Evolutionary conservation across 257 asterid genomes (phyloP).

Genomic region (Osmanthus fragrans): DNA sequence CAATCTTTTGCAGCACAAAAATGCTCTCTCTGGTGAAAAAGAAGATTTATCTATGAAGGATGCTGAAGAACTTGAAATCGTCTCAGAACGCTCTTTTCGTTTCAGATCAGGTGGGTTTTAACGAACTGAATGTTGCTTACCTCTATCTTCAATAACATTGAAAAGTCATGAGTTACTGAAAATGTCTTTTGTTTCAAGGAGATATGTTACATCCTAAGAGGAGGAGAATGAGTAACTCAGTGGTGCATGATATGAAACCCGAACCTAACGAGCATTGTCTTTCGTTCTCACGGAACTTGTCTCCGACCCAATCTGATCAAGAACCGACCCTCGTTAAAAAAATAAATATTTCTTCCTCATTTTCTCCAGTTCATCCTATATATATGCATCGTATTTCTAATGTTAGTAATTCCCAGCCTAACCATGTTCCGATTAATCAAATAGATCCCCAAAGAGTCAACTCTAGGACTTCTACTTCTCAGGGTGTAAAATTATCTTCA

Average conservation of each 20-base stretch:
- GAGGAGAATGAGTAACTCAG: slow-evolving; percentile 56
- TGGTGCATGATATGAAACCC: slow-evolving; percentile 30
- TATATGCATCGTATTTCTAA: slow-evolving; percentile 37
- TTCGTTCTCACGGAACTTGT: slow-evolving; percentile 62
- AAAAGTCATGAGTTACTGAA: slow-evolving; percentile 8
- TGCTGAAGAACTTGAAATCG: slow-evolving; percentile 46
- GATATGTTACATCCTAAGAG: slow-evolving; percentile 73
- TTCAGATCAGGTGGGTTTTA: slow-evolving; percentile 43
- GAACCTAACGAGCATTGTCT: slow-evolving; percentile 52
- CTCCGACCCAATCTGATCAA: slow-evolving; percentile 75
- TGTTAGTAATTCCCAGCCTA: slow-evolving; percentile 33
- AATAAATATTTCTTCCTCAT: too few species aligned
- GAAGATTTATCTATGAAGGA: slow-evolving; percentile 44
- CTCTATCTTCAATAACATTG: not conserved
- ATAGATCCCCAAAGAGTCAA: slow-evolving; percentile 26
- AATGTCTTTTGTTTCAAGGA: slow-evolving; percentile 27
- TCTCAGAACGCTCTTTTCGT: slow-evolving; percentile 39
- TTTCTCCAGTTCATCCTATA: slow-evolving; percentile 41
- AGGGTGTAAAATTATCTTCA: slow-evolving; percentile 28
- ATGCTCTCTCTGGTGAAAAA: slow-evolving; percentile 23
- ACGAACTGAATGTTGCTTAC: not conserved
- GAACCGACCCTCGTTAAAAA: slow-evolving; percentile 25
- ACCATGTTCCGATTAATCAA: slow-evolving; percentile 19
- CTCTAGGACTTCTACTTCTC: slow-evolving; percentile 27
- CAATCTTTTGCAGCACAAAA: slow-evolving; percentile 35